Percentiles rank a stretch among this genome's conserved stretches.
phyloP scores from a whole-genome alignment of 2,329 filamentous ascomycete species.

The Aspergillus arachidicola region DNA sequence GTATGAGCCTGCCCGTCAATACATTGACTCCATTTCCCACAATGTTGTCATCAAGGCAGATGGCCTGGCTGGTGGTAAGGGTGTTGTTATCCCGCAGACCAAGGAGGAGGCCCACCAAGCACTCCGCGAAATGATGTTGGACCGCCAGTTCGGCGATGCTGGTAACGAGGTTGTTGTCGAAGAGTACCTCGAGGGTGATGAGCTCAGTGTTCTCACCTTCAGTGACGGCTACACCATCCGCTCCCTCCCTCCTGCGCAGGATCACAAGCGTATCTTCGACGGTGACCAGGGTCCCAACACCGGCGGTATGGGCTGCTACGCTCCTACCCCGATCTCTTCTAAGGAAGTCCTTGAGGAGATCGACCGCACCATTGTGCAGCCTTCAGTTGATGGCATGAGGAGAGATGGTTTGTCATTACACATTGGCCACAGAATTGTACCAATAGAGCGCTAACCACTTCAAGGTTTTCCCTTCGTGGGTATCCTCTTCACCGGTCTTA shows the following conservation, averaged over 20 bases:
- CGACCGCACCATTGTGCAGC: constrained; percentile 80
- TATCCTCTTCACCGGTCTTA: constrained; percentile 66
- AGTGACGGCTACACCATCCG: constrained; percentile 84
- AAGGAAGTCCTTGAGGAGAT: constrained; percentile 75
- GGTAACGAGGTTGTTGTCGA: constrained; percentile 94
- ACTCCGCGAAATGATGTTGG: constrained; percentile 86
- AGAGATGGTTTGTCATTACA: constrained; percentile 70
- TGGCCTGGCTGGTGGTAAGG: constrained; percentile 91
- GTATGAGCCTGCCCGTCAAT: constrained; percentile 70
- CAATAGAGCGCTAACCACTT: neutral
- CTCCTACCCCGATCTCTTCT: constrained; percentile 79
- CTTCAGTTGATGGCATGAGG: constrained; percentile 86
- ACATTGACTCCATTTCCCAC: constrained; percentile 72
- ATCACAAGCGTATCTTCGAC: constrained; percentile 94
- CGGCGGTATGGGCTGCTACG: constrained; percentile 97
- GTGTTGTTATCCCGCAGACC: constrained; percentile 82
- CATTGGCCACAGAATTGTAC: constrained; percentile 31
- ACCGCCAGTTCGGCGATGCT: constrained; percentile 81
- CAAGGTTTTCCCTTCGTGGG: constrained; percentile 47
- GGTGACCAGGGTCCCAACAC: constrained; percentile 91
- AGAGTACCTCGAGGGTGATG: constrained; percentile 87
- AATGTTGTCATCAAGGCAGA: constrained; percentile 91
- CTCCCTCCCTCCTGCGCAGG: constrained; percentile 86
- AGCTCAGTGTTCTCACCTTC: constrained; percentile 89
- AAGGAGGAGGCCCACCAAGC: constrained; percentile 82